A percentile compares a stretch with the other conserved stretches of the same genome.
phyloP scores from a whole-genome alignment of 2,329 filamentous ascomycete species.

The Alternaria longipes region DNA sequence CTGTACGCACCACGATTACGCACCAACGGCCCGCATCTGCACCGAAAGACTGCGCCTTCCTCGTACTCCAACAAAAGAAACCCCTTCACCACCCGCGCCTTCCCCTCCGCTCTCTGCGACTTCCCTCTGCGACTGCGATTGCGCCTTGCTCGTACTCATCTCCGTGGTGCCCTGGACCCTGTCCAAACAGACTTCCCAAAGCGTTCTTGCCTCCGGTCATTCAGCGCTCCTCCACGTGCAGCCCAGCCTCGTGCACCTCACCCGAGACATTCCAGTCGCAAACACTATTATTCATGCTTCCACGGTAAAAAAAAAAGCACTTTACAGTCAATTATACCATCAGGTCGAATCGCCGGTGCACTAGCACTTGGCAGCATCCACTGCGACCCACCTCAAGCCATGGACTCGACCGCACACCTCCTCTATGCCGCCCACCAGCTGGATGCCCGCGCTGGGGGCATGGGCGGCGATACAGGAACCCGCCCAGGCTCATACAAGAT shows the following conservation, averaged over 20 bases:
- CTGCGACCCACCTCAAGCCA: conserved; percentile 38
- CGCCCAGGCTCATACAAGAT: conserved; percentile 77
- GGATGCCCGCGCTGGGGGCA: conserved; percentile 55
- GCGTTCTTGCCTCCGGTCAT: conserved; percentile 23
- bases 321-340: conserved; percentile 10
- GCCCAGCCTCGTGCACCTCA: conserved; percentile 17
- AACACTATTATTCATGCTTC: conserved; percentile 23
- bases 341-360: conserved; percentile 22
- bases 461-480: conserved; percentile 36
- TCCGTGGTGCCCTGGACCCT: conserved; percentile 24
- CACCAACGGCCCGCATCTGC: conserved; percentile 10
- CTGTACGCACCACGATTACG: conserved; percentile 23
- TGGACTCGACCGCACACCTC: conserved; percentile 55
- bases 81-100: neutral
- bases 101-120: conserved; percentile 6
- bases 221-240: conserved; percentile 12
- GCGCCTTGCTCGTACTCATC: conserved; percentile 17
- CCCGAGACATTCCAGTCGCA: neutral
- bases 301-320: conserved; percentile 19
- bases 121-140: conserved; percentile 1
- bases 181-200: conserved; percentile 34
- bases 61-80: conserved; percentile 6
- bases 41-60: conserved; percentile 21
- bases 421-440: conserved; percentile 55
- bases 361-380: conserved; percentile 23